Conservation (phyloP, 2,329 filamentous ascomycete genomes). For the Phyllosticta citrichinensis region DNA sequence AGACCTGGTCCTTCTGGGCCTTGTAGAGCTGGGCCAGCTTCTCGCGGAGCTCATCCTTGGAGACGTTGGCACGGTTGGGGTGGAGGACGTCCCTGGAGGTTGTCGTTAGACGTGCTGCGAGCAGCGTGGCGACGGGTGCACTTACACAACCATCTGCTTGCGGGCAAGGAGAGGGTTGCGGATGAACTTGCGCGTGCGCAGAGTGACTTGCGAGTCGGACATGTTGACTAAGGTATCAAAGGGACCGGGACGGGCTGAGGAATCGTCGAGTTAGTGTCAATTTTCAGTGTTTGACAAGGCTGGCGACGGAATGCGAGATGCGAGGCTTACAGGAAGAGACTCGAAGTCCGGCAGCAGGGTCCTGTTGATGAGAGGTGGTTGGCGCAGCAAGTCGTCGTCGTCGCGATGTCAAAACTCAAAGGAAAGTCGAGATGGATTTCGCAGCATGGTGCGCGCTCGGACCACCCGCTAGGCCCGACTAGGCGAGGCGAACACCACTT, state of each 20-base stretch:
- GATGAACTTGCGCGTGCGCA: constrained; percentile 99
- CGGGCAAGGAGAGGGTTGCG: constrained; percentile 97
- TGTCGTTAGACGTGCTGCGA: constrained; percentile 13
- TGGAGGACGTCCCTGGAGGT: constrained; percentile 88
- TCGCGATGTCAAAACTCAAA: not conserved
- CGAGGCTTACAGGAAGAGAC: constrained; percentile 5
- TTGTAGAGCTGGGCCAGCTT: constrained; percentile 97
- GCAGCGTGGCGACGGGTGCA: constrained; percentile 11
- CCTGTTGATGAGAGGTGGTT: constrained; percentile 9
- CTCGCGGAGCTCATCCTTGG: constrained; percentile 94
- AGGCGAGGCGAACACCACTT: not conserved
- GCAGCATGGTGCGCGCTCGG: not conserved
- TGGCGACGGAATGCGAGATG: not conserved
- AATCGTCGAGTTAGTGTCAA: not conserved
- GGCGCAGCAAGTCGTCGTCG: constrained; percentile 10
- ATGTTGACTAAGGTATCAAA: constrained; percentile 47
- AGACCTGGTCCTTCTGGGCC: constrained; percentile 93
- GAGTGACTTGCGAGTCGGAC: constrained; percentile 59
- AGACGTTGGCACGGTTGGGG: constrained; percentile 95
- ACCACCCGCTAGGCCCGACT: not conserved
- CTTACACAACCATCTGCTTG: constrained; percentile 99
- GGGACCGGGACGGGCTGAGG: constrained; percentile 5
- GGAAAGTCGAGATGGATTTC: not conserved
- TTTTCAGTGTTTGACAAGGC: not conserved
- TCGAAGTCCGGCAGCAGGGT: constrained; percentile 9